Percentiles rank a stretch among this genome's conserved stretches.
Evolutionary conservation across 768 basidiomycete genomes (phyloP).

Genomic region (Hericium rajendrae): DNA sequence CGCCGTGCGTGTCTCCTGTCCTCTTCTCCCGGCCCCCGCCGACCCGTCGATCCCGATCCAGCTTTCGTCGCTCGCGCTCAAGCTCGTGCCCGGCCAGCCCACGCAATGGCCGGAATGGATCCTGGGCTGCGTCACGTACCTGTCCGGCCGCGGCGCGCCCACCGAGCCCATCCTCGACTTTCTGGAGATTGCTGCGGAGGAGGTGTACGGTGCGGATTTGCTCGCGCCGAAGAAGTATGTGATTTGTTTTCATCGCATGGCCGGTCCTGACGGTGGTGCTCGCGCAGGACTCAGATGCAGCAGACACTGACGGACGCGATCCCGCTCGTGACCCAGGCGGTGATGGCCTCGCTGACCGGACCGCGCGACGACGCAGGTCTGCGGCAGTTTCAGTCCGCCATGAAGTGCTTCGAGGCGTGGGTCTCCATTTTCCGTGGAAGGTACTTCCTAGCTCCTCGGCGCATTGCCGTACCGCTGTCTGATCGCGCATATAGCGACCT

Average conservation of each 20-base stretch:
- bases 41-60: not conserved
- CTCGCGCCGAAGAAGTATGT: conserved; percentile 64
- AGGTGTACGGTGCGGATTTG: conserved; percentile 67
- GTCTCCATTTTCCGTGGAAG: conserved; percentile 56
- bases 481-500: conserved; percentile 41
- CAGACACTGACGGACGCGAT: conserved; percentile 59
- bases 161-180: conserved; percentile 62
- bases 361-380: conserved; percentile 23
- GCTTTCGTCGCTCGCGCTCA: conserved; percentile 48
- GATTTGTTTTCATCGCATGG: not conserved
- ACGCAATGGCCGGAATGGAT: conserved; percentile 75
- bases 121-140: conserved; percentile 45
- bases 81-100: conserved; percentile 50
- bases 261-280: not conserved
- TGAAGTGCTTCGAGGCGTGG: conserved; percentile 82
- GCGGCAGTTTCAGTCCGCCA: conserved; percentile 54
- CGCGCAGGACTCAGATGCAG: conserved; percentile 48
- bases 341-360: conserved; percentile 45
- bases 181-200: conserved; percentile 77
- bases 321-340: conserved; percentile 60
- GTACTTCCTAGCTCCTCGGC: conserved; percentile 29
- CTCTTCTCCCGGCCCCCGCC: not conserved
- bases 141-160: conserved; percentile 51
- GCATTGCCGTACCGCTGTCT: not conserved
- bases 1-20: conserved; percentile 42